These are phyloP conservation scores for Echeveria elegans DNA, from an alignment of 164 flowering plant genomes.

Conservation along the genomic window DNA sequence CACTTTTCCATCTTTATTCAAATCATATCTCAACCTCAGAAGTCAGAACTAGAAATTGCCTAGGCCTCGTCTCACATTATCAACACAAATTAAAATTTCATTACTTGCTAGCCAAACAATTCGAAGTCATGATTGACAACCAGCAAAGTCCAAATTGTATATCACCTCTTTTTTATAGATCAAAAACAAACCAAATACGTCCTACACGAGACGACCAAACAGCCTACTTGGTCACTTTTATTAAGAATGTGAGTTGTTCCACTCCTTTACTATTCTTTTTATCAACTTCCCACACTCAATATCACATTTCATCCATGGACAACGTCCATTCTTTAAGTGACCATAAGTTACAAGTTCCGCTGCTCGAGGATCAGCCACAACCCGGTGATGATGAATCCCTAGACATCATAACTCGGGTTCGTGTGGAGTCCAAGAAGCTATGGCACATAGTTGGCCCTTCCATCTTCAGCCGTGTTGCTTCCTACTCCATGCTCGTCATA, in stretches of 20 bases:
- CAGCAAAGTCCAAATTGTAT: not conserved
- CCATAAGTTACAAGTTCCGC: not conserved
- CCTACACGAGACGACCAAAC: not conserved
- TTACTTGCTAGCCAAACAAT: not conserved
- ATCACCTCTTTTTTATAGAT: not conserved
- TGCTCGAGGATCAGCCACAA: not conserved
- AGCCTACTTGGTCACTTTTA: too few species aligned
- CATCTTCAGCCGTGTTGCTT: slow-evolving; percentile 41
- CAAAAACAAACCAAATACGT: not conserved
- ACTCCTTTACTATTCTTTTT: too few species aligned
- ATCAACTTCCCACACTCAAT: not conserved
- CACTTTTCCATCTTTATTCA: too few species aligned
- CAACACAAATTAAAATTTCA: not conserved
- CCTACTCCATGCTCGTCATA: slow-evolving; percentile 38
- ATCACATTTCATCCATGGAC: not conserved
- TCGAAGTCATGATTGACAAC: not conserved
- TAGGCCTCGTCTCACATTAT: not conserved
- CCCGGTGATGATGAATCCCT: not conserved
- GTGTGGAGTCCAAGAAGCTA: slow-evolving; percentile 44
- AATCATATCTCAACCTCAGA: too few species aligned
- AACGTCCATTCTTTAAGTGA: slow-evolving; percentile 2
- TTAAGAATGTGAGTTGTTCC: too few species aligned
- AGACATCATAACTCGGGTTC: slow-evolving; percentile 12
- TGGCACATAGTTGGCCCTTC: slow-evolving; percentile 62
- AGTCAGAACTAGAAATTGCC: not conserved